Percentiles rank a stretch among this genome's conserved stretches.
Evolutionary conservation across 371 early-diverging fungal genomes (phyloP).

Genomic region (Mucor plumbeus): DNA sequence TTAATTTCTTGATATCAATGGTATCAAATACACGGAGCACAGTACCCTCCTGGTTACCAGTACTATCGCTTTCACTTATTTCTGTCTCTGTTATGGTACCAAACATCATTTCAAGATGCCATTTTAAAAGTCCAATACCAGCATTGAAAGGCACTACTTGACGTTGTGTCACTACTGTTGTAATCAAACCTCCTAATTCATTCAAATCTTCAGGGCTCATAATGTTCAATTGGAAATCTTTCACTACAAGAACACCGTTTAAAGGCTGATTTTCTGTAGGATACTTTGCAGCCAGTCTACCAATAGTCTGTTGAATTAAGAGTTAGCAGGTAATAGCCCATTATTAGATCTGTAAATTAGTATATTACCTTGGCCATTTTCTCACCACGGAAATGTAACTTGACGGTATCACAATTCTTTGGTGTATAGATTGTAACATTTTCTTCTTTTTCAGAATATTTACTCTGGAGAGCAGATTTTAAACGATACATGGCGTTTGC

Average conservation of each 20-base stretch:
- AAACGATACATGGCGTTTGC: conserved; percentile 98
- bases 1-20: conserved; percentile 69
- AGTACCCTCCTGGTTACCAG: conserved; percentile 38
- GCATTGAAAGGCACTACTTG: conserved; percentile 80
- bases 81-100: conserved; percentile 62
- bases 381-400: conserved; percentile 94
- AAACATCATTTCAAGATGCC: conserved; percentile 94
- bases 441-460: conserved; percentile 83
- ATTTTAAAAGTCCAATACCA: conserved; percentile 80
- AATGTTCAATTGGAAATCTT: conserved; percentile 89
- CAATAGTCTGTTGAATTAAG: conserved; percentile 67
- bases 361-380: conserved; percentile 83
- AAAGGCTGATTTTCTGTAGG: conserved; percentile 72
- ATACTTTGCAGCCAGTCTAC: conserved; percentile 75
- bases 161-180: conserved; percentile 81
- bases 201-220: conserved; percentile 80
- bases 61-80: conserved; percentile 22
- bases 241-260: conserved; percentile 85
- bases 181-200: conserved; percentile 80
- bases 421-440: conserved; percentile 92
- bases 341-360: background rate
- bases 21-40: conserved; percentile 76
- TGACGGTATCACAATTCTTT: conserved; percentile 93
- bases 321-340: background rate
- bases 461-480: conserved; percentile 87